These are phyloP conservation scores for Trichosporon faecale DNA, from an alignment of 1,284 basidiomycete species.

Conservation along the genomic window DNA sequence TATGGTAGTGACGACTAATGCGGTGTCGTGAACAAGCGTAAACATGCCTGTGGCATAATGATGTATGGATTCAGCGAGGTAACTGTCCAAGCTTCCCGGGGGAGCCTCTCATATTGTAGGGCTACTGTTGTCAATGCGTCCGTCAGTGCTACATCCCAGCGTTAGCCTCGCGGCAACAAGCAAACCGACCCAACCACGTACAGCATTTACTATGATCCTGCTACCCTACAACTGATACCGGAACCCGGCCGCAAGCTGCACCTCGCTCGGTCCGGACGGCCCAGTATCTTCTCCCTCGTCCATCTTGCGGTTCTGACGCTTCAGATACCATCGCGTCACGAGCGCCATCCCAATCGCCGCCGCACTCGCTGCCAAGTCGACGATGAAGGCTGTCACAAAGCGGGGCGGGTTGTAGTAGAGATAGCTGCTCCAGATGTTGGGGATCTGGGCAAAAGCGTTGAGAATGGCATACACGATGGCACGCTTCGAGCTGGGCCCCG, in stretches of 20 bases:
- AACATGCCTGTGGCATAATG: too few species aligned
- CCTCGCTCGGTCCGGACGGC: conserved; percentile 33
- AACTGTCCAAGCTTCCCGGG: too few species aligned
- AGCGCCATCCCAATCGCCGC: conserved; percentile 21
- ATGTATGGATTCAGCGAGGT: too few species aligned
- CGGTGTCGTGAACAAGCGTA: too few species aligned
- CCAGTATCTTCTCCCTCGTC: conserved; percentile 41
- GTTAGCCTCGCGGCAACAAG: too few species aligned
- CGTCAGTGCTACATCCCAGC: too few species aligned
- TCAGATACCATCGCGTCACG: too few species aligned
- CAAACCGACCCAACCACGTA: too few species aligned
- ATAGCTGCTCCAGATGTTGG: conserved; percentile 51
- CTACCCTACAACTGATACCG: conserved; percentile 37
- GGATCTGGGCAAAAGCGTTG: conserved; percentile 49
- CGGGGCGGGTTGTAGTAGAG: conserved; percentile 42
- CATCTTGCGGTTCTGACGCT: conserved; percentile 24
- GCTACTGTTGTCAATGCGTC: too few species aligned
- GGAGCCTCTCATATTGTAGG: too few species aligned
- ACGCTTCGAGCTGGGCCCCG: conserved; percentile 50
- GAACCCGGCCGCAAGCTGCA: conserved; percentile 41
- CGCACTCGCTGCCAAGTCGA: conserved; percentile 18
- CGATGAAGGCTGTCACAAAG: conserved; percentile 43
- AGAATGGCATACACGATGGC: conserved; percentile 47
- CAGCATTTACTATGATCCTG: too few species aligned
- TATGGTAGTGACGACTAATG: too few species aligned